phyloP scores from a whole-genome alignment of 2,329 filamentous ascomycete species.

The Penicillium decumbens region DNA sequence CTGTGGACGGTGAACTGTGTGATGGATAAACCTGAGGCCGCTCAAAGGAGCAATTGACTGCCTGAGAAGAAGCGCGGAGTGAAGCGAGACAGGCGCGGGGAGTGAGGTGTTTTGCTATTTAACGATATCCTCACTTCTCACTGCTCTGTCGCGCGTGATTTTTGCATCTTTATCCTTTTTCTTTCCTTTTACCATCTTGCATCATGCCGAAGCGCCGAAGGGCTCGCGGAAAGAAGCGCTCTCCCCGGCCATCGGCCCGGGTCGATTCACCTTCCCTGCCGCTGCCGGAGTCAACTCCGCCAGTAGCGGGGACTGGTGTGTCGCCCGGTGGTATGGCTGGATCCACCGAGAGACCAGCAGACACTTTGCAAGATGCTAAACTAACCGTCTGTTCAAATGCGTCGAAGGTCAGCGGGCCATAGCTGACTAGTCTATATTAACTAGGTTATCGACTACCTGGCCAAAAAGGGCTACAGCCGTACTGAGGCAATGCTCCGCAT shows the following conservation, averaged over 20 bases:
- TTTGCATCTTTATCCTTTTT: neutral
- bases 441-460: constrained; percentile 86
- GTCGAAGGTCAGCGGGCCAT: neutral
- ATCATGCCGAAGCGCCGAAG: neutral
- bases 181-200: neutral
- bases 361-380: neutral
- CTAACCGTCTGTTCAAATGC: neutral
- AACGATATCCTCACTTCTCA: constrained; percentile 1
- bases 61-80: neutral
- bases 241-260: neutral
- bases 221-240: neutral
- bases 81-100: neutral
- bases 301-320: neutral
- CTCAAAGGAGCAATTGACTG: neutral
- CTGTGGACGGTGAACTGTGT: neutral
- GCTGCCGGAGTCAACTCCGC: neutral
- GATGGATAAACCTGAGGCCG: neutral
- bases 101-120: neutral
- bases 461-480: constrained; percentile 88
- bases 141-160: too few relatives aligned
- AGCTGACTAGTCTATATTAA: neutral
- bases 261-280: neutral
- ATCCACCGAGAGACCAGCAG: neutral
- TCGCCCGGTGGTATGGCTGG: neutral
- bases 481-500: constrained; percentile 90